A percentile compares a stretch with the other conserved stretches of the same genome.
Evolutionary conservation across 768 basidiomycete species (phyloP).

Genomic region (Antrodiella citrinella): DNA sequence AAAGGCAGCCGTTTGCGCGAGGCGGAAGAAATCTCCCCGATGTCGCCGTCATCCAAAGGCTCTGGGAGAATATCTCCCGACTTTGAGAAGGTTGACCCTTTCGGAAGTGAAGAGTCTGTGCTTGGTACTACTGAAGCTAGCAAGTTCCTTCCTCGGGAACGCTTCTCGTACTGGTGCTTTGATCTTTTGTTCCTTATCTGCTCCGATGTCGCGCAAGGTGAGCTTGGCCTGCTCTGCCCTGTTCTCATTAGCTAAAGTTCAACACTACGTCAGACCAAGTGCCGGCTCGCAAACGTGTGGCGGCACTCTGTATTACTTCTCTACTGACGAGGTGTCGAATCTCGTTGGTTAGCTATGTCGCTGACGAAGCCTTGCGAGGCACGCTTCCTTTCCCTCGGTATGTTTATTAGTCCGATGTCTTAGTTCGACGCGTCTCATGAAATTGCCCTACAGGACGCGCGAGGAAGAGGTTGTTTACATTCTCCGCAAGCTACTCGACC

Average conservation of each 20-base stretch:
- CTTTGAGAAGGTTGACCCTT: constrained; percentile 9
- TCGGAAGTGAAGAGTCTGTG: constrained; percentile 31
- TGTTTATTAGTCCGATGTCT: constrained; percentile 4
- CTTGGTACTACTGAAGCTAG: constrained; percentile 57
- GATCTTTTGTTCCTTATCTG: constrained; percentile 81
- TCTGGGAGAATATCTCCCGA: constrained; percentile 7
- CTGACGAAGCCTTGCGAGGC: constrained; percentile 81
- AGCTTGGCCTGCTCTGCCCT: constrained; percentile 8
- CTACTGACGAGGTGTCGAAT: constrained; percentile 71
- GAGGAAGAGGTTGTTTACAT: constrained; percentile 90
- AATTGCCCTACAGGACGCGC: constrained; percentile 49
- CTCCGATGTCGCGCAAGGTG: constrained; percentile 56
- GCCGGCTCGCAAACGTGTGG: constrained; percentile 53
- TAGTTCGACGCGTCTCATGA: background rate
- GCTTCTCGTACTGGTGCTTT: constrained; percentile 91
- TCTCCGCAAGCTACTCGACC: constrained; percentile 62
- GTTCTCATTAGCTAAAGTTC: background rate
- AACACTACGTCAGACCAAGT: constrained; percentile 43
- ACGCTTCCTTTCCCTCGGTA: constrained; percentile 83
- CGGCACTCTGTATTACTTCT: constrained; percentile 62
- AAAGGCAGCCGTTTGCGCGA: constrained; percentile 62
- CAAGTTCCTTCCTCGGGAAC: constrained; percentile 57
- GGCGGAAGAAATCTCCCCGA: constrained; percentile 12
- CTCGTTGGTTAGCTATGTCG: constrained; percentile 65
- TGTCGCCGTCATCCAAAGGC: constrained; percentile 6